Evolutionary conservation across 306 rosid species (phyloP).

Genomic region (Rosa chinensis): DNA sequence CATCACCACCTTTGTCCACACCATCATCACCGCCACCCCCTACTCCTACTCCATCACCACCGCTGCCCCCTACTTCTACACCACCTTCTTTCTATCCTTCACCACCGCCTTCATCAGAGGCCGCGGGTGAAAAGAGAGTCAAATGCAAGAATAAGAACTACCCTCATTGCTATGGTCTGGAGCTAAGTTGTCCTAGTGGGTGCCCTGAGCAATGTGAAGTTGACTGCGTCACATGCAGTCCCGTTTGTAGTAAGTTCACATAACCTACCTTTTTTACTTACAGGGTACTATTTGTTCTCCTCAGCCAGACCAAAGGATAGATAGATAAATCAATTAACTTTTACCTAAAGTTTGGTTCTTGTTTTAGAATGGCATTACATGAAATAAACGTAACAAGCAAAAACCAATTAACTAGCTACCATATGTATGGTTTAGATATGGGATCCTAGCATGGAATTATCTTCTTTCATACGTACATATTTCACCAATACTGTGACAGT

Average conservation of each 20-base stretch:
- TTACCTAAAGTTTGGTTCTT: no score
- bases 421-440: no score
- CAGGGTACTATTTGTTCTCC: no score
- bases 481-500: no score
- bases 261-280: not conserved
- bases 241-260: slow-evolving; percentile 33
- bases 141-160: slow-evolving; percentile 31
- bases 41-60: not conserved
- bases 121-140: slow-evolving; percentile 9
- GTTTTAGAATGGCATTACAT: no score
- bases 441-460: no score
- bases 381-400: no score
- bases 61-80: not conserved
- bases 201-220: slow-evolving; percentile 35
- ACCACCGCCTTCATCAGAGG: slow-evolving; percentile 22
- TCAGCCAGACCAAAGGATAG: no score
- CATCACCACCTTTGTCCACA: not conserved
- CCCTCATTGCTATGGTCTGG: slow-evolving; percentile 27
- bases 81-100: slow-evolving; percentile 4
- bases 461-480: no score
- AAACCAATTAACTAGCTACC: no score
- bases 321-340: no score
- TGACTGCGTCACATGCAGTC: slow-evolving; percentile 38
- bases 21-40: not conserved
- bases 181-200: slow-evolving; percentile 31